These are phyloP conservation scores for Diaporthe citrichinensis DNA, from an alignment of 2,329 filamentous ascomycete species.

Conservation along the genomic window DNA sequence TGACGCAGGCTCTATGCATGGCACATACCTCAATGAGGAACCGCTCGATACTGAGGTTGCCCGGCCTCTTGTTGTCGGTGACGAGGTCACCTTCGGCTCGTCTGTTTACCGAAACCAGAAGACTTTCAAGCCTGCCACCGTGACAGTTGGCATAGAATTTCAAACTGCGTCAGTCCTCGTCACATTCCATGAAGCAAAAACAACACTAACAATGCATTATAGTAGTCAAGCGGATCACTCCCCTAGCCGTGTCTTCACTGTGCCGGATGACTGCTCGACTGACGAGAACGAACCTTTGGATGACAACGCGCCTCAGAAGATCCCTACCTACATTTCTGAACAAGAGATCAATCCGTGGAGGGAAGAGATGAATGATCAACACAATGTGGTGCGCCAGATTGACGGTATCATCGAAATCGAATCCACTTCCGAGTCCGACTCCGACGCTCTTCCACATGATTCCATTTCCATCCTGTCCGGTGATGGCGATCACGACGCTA, in stretches of 20 bases:
- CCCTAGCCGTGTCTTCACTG: slow-evolving; percentile 39
- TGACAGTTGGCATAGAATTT: slow-evolving; percentile 47
- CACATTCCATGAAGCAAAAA: neutral
- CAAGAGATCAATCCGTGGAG: neutral
- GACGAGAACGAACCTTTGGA: slow-evolving; percentile 41
- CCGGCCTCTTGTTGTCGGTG: slow-evolving; percentile 51
- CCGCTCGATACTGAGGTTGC: slow-evolving; percentile 44
- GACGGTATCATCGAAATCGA: slow-evolving; percentile 35
- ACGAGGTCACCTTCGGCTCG: slow-evolving; percentile 56
- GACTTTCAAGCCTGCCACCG: slow-evolving; percentile 48
- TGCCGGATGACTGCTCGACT: slow-evolving; percentile 40
- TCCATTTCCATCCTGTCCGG: slow-evolving; percentile 13
- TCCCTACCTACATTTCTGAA: neutral
- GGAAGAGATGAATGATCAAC: neutral
- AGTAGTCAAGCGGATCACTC: slow-evolving; percentile 29
- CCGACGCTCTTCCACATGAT: neutral
- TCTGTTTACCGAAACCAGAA: slow-evolving; percentile 54
- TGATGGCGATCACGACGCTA: neutral
- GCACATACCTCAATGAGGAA: slow-evolving; percentile 61
- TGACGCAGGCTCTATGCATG: slow-evolving; percentile 67
- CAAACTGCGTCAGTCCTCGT: slow-evolving; percentile 41
- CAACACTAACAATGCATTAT: neutral
- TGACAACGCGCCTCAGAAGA: slow-evolving; percentile 21
- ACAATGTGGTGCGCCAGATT: neutral
- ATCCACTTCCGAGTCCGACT: neutral